Evolutionary conservation across 1,139 yeast species (phyloP), one percentile per base, ranked within the genome.

Genomic region (Diutina mesorugosa): DNA sequence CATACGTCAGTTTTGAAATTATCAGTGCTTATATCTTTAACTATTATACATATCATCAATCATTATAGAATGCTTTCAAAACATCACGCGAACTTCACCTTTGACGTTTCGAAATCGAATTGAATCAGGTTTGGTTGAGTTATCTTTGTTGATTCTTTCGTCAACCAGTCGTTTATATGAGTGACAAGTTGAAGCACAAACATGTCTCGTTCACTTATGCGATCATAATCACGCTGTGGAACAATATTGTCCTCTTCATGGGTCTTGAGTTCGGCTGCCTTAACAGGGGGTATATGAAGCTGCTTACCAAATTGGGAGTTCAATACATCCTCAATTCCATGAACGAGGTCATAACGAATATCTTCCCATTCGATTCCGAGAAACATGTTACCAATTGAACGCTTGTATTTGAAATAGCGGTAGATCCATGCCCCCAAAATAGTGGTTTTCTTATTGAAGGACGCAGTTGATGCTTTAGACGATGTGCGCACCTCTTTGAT

Each of bases 351-450:
- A 56, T 71, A 68, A 46, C 79, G 64, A 50, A 76, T 70, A 57
- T 73, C 77, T 59, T 76, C 79, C 79, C 79, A 76, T 63, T 74
- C 79, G 62, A 76, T 71, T 1, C 73, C 78, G 35, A 74, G 59
- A 26, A 75, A 62, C 35, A 75, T 75, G 62, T 72, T 72, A 2
- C 71, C 70, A n/a, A 69, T 65, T 3, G 72, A 65, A 59, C 72
- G 74, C 57, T 72, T 75, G 59, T 73, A 73, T 57, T 69, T 73
- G 64, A 76, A 76, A 61, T 69, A 74, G 50, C 69, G 67, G 59
- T 65, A 63, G 29, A 75, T 63, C 76, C 77, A 72, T 26, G 18
- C 53, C 51, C 55, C 47, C 56, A 55, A 9, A 56, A 45, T 7
- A 41, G 57, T 18, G 51, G 57, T 29, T 61, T 50, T 21, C 55